Base-by-base conservation (phyloP, 371 early-diverging fungal genomes). In the Zancudomyces culisetae region DNA sequence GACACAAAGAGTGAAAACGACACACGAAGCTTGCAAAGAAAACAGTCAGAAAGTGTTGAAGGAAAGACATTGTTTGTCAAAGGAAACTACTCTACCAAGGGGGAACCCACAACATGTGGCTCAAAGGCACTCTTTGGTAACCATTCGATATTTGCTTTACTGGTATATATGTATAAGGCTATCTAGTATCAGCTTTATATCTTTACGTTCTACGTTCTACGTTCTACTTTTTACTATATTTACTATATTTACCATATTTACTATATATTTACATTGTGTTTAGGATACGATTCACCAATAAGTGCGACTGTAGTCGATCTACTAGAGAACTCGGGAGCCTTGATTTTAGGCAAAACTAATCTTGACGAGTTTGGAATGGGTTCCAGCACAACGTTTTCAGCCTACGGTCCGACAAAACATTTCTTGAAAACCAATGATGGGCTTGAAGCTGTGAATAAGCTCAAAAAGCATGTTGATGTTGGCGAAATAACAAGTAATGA, bases 361-460 rank as follows among this genome's bases (percentile, higher is more conserved):
- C 80, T 93, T 87, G 95, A 94, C 61, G 94, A 93, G 61, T 94
- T 92, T 76, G 95, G 90, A n/a, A 93, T 94, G 92, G 95, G 95
- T 70, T 83, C 65, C 0, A 59, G 53, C 43, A 62, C 23, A 26
- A 45, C 55, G 6, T 57, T 29, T 52, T 57, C 59, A 27, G 51
- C 58, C 2, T 59, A 62, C 50, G 78, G 73, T 19, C 51, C 67
- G 1, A 57, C 62, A 0, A 23, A 15, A 35, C 35, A 35, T 15
- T 6, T 35, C 15, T 10, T 35, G 35, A 35, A 35, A 10, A 10
- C 35, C 6, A 15, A 35, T 6, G 19, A 10, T 24, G 22, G 28
- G 15, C n/a, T n/a, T n/a, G n/a, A n/a, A n/a, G n/a, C n/a, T n/a
- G n/a, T n/a, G n/a, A n/a, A n/a, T n/a, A n/a, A n/a, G n/a, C n/a